Percentiles rank a stretch among this genome's conserved stretches.
These are phyloP conservation scores for Cupressus sempervirens DNA, from an alignment of 75 land plant genomes.

Conservation along the genomic window DNA sequence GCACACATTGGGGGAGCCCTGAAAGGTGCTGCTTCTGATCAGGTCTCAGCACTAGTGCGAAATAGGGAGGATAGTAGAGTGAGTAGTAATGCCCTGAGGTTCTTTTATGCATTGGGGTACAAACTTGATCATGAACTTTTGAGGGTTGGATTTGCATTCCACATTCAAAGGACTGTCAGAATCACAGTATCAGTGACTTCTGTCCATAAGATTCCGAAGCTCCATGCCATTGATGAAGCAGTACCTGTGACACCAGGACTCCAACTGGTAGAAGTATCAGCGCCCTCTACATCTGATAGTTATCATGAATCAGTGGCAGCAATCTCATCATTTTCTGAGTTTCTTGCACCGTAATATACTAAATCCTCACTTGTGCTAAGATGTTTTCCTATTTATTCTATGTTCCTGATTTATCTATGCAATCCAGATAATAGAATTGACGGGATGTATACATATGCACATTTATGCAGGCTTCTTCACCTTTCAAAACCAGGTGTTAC, in stretches of 20 bases:
- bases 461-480: constrained; percentile 73
- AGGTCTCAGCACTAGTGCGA: constrained; percentile 82
- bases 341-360: constrained; percentile 84
- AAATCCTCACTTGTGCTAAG: not conserved
- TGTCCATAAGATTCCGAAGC: constrained; percentile 67
- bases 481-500: constrained; percentile 87
- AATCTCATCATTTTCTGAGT: constrained; percentile 80
- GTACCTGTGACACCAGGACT: constrained; percentile 81
- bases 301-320: constrained; percentile 81
- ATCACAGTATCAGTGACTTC: constrained; percentile 82
- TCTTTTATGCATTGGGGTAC: constrained; percentile 86
- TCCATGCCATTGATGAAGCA: constrained; percentile 88
- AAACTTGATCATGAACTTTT: constrained; percentile 88
- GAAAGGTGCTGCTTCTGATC: constrained; percentile 96
- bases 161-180: constrained; percentile 63
- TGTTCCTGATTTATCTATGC: not conserved
- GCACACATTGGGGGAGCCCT: constrained; percentile 85
- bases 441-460: not conserved
- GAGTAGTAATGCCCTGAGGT: constrained; percentile 75
- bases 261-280: constrained; percentile 88
- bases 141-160: constrained; percentile 76
- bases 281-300: constrained; percentile 86
- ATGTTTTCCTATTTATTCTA: not conserved
- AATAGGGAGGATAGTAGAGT: constrained; percentile 67
- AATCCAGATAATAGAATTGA: not conserved